Base-by-base conservation (phyloP, 73 alveolate species). In the Blepharisma stoltei region DNA sequence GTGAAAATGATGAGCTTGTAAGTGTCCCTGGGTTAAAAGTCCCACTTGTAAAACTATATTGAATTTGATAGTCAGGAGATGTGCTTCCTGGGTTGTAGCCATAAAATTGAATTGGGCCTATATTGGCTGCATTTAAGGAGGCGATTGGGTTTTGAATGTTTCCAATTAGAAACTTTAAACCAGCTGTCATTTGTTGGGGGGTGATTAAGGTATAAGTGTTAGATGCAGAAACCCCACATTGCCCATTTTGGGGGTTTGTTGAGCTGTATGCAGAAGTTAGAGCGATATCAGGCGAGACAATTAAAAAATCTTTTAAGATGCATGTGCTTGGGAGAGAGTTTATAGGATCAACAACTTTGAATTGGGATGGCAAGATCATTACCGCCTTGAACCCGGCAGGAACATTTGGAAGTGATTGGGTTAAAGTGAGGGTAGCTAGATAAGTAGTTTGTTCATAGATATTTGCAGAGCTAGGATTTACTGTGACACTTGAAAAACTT, bases 351-450 rank as follows among this genome's bases (percentile, higher is more conserved):
- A 18, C 23, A n/a, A 60, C 37, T 18, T n/a, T 18, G 4, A 60
- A 25, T 60, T 14, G 14, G 2, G 73, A 0, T 14, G 73, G 73
- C 45, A 60, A 5, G 45, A 60, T 38, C 14, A 60, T 25, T n/a
- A 18, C 73, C 11, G 23, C 23, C 49, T 25, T n/a, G 23, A 60
- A 60, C 45, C 73, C 23, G 18, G 73, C 73, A 1, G 73, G 73
- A 25, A 60, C 23, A 14, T n/a, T 18, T 18, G 45, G 37, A 5
- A 14, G 23, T 18, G 48, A 18, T 18, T n/a, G 18, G 23, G 73
- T 60, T 5, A 60, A 60, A 14, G 73, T 38, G 23, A 60, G 73
- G 4, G 48, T 60, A 1, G 23, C 38, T 8, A 38, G 14, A 11
- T 18, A 60, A 60, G 14, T 60, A 14, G 73, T 60, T 18, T 60